phyloP scores from a whole-genome alignment of 2,329 filamentous ascomycete species.

The Aspergillus sergii region DNA sequence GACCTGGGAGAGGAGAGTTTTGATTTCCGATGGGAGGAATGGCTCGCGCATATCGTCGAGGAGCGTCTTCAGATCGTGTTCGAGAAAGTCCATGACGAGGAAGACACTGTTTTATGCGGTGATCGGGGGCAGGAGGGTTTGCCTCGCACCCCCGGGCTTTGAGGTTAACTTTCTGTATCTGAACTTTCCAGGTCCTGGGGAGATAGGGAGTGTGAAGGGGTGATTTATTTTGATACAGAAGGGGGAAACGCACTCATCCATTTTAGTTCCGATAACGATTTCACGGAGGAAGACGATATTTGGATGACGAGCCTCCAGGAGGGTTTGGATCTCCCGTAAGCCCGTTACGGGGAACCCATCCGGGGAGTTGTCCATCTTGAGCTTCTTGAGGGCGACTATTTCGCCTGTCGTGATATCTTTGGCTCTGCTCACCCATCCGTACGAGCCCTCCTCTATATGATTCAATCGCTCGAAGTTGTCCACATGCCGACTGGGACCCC shows the following conservation, averaged over 20 bases:
- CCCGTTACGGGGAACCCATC: conserved; percentile 93
- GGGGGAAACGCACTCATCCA: conserved; percentile 55
- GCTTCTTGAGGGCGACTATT: conserved; percentile 87
- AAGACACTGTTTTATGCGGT: conserved; percentile 65
- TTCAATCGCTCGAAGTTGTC: conserved; percentile 91
- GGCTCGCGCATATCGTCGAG: conserved; percentile 93
- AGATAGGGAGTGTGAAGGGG: conserved; percentile 1
- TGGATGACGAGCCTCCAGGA: conserved; percentile 75
- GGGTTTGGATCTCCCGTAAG: conserved; percentile 87
- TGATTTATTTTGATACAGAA: conserved; percentile 3
- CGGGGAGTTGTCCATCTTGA: conserved; percentile 79
- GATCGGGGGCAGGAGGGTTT: conserved; percentile 17
- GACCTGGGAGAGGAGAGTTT: conserved; percentile 84
- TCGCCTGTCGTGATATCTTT: conserved; percentile 72
- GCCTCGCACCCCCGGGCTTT: conserved; percentile 12
- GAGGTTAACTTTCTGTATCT: conserved; percentile 40
- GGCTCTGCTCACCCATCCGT: conserved; percentile 90
- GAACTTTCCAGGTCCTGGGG: conserved; percentile 37
- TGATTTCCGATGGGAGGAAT: conserved; percentile 89
- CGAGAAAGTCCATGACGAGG: conserved; percentile 94
- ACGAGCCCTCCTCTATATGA: conserved; percentile 95
- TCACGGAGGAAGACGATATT: conserved; percentile 84
- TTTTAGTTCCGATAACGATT: conserved; percentile 73
- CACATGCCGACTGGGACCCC: conserved; percentile 74
- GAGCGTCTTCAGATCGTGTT: conserved; percentile 93